Evolutionary conservation across 768 basidiomycete genomes (phyloP), one percentile per base, ranked within the genome.

Genomic region (Auricularia sp.): DNA sequence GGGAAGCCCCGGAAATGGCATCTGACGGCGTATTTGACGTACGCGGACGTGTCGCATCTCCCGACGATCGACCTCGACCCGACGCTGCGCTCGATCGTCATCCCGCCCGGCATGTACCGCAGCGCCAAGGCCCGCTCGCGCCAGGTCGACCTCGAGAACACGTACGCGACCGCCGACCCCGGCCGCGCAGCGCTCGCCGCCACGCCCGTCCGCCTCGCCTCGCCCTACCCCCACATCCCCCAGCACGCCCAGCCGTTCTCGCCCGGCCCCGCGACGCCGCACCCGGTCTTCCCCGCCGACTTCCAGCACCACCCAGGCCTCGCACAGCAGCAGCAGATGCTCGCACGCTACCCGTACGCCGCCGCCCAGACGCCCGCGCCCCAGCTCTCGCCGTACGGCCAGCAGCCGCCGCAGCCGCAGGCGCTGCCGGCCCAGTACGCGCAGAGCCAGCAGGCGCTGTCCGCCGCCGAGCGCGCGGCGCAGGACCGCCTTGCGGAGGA

Each of bases 1-100:
- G 73, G 77, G 5, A 77, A 73, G 66, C 82, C 83, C 59, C 79
- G 82, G 70, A 87, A 87, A 74, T 87, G 84, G 84, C 87, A 87
- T 72, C 75, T 87, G 65, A 86, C 85, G 62, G 80, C 82, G 33
- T 83, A 83, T 70, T 83, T 82, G 70, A 77, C 80, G 47, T 79
- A 82, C 68, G 75, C 78, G 35, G 82, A 82, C 69, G 75, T 81
- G 65, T 73, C 76, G 35, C 74, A 71, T 61, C 77, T 82, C 51
- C 81, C 81, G 36, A 82, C 80, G 13, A 75, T 82, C 44, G 79
- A 81, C 69, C 74, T 73, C 34, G 82, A 83, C 69, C 74, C 77
- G 24, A 69, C 76, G 37, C 70, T 83, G 54, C 72, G 75, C 35
- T 78, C 72, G 47, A 80, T 83, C 29, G 75, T 73, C 45, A 77